These are phyloP conservation scores for Aspergillus bombycis DNA, from an alignment of 2,329 filamentous ascomycete species.

Conservation along the genomic window DNA sequence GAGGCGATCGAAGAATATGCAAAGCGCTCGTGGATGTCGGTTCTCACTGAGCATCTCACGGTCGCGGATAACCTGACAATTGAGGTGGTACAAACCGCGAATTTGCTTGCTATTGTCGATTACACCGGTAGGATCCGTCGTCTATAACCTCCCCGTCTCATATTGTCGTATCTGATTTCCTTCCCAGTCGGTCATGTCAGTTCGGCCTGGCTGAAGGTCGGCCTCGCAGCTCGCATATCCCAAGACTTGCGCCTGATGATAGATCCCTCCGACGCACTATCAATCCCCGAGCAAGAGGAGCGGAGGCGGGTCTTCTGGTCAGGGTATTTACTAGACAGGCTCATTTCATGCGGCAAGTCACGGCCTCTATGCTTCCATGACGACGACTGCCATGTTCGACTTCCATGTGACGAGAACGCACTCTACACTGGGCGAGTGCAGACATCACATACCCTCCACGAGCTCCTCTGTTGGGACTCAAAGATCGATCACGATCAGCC, in stretches of 20 bases:
- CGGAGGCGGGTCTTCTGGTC: conserved; percentile 35
- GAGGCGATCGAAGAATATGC: conserved; percentile 34
- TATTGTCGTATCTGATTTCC: too few relatives aligned
- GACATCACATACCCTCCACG: conserved; percentile 24
- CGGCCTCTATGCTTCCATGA: conserved; percentile 26
- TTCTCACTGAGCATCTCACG: conserved; percentile 26
- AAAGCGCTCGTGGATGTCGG: conserved; percentile 32
- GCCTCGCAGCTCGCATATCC: conserved; percentile 64
- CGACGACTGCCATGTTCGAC: conserved; percentile 30
- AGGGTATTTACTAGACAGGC: conserved; percentile 33
- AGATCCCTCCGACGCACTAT: conserved; percentile 22
- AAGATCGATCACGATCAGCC: conserved; percentile 14
- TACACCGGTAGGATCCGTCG: conserved; percentile 36
- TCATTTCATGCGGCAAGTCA: conserved; percentile 31
- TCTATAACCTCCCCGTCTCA: background rate
- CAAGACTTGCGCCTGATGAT: conserved; percentile 38
- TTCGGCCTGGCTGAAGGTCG: conserved; percentile 32
- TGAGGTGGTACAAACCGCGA: conserved; percentile 42
- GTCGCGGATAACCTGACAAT: conserved; percentile 36
- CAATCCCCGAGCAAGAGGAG: conserved; percentile 32
- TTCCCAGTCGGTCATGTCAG: background rate
- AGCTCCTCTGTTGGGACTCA: conserved; percentile 27
- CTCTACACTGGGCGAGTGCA: conserved; percentile 23
- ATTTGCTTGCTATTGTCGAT: conserved; percentile 42
- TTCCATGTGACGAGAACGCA: conserved; percentile 29